Evolutionary conservation across 805 yeast genomes (phyloP).

Genomic region (Starmerella ratchasimensis): DNA sequence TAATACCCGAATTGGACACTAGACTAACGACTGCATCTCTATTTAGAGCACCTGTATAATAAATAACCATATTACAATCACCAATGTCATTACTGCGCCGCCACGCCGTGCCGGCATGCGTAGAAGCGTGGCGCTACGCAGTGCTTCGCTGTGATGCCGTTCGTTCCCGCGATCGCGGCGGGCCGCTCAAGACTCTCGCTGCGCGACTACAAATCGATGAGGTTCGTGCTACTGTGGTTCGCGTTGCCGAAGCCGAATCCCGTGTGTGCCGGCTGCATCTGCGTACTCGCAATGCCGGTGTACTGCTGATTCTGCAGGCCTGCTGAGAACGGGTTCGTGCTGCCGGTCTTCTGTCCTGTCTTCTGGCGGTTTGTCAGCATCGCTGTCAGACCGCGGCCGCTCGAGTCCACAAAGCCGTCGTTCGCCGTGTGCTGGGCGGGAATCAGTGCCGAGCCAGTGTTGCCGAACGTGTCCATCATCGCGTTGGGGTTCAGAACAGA

Average conservation of each 20-base stretch:
- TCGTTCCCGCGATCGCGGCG: no score
- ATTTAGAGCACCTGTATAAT: no score
- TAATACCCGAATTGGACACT: no score
- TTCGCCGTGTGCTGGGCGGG: conserved; percentile 88
- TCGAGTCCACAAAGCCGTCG: conserved; percentile 60
- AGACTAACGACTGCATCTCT: no score
- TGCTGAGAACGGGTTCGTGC: conserved; percentile 39
- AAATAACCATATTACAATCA: no score
- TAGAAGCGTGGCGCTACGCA: no score
- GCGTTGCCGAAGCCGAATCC: conserved; percentile 93
- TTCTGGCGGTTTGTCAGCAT: conserved; percentile 18
- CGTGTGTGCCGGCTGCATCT: conserved; percentile 67
- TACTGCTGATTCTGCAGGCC: conserved; percentile 40
- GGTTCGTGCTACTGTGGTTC: conserved; percentile 25
- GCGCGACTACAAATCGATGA: conserved; percentile 25
- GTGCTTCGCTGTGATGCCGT: no score
- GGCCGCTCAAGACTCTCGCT: no score
- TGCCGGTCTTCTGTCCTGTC: conserved; percentile 14
- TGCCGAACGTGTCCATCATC: conserved; percentile 88
- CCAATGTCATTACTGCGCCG: no score
- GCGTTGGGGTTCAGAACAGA: conserved; percentile 71
- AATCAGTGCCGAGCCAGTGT: conserved; percentile 66
- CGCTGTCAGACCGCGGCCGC: conserved; percentile 57
- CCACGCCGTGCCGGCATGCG: no score
- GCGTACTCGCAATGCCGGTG: conserved; percentile 54